Evolutionary conservation across 1,284 basidiomycete species (phyloP), one percentile per base, ranked within the genome.

Genomic region (Austroboletus novae-zelandiae): DNA sequence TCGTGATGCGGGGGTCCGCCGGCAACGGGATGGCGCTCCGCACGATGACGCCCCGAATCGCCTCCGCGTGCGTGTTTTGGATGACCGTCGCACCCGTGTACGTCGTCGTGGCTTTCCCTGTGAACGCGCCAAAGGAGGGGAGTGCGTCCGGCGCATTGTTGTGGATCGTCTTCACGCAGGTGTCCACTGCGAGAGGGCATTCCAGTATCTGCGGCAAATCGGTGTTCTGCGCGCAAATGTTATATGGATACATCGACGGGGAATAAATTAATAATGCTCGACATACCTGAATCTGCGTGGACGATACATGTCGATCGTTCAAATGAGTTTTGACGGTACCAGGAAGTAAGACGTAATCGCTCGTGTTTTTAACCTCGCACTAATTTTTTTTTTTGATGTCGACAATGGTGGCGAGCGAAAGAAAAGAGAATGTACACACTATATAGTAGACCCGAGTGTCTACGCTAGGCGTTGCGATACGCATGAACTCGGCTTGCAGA

Each of bases 361-460:
- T 66, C 0, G 49, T 51, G 35, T 64, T 62, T 37, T 51, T 47
- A 15, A 66, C 49, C 5, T 56, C 51, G 29, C 61, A 64, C 64
- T 66, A 17, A 14, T 17, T 1, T 14, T 25, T 10, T 13, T 39
- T n/a, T n/a, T n/a, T n/a, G n/a, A n/a, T n/a, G n/a, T n/a, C 7
- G 9, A 27, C 7, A 11, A 50, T 40, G 31, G 23, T 15, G 6
- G 5, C 1, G 2, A n/a, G 17, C 4, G 8, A 31, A 9, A n/a
- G 34, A 6, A 14, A 23, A 5, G n/a, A 5, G 27, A 35, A 15
- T 6, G 1, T 4, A 47, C 41, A 25, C n/a, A 62, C 61, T 9
- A 48, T 50, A 41, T 60, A 65, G 46, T 52, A 65, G 14, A 64
- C 57, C 1, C 53, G 47, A 9, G 45, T 43, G 37, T 62, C 52